phyloP scores from a whole-genome alignment of 140 eudicot species.

The Erigeron philadelphicus region DNA sequence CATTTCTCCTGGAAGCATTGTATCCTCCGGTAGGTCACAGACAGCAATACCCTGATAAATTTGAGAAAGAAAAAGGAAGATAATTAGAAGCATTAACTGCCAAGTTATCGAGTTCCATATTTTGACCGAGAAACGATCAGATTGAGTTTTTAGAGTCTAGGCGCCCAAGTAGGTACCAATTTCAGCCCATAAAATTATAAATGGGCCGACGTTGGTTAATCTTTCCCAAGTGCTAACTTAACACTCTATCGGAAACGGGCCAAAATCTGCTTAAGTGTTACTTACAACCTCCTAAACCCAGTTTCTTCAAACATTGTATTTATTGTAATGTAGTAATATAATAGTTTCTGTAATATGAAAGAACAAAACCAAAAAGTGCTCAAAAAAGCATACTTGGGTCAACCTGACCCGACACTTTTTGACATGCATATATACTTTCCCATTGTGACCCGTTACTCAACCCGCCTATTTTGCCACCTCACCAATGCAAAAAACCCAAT shows the following conservation, averaged over 20 bases:
- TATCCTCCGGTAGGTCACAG: slow-evolving; percentile 88
- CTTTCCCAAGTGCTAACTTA: background rate
- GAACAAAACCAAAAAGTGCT: too few relatives aligned
- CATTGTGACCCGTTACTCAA: background rate
- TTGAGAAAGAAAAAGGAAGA: background rate
- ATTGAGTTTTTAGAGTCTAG: background rate
- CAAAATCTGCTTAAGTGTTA: background rate
- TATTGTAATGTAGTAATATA: too few relatives aligned
- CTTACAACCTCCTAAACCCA: background rate
- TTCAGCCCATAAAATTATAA: background rate
- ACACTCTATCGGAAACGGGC: background rate
- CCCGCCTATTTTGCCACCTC: background rate
- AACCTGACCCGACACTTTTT: background rate
- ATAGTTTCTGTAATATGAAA: too few relatives aligned
- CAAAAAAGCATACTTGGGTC: too few relatives aligned
- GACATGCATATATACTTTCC: background rate
- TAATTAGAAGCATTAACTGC: background rate
- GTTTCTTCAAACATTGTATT: too few relatives aligned
- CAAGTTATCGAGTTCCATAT: background rate
- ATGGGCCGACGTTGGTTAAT: background rate
- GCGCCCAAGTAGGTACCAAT: background rate
- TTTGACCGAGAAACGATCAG: background rate
- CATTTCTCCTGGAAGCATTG: slow-evolving; percentile 99
- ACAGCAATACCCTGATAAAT: slow-evolving; percentile 72
- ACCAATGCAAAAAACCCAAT: background rate